Conservation (phyloP, 2,329 filamentous ascomycete genomes). For the Penicillium sp. region DNA sequence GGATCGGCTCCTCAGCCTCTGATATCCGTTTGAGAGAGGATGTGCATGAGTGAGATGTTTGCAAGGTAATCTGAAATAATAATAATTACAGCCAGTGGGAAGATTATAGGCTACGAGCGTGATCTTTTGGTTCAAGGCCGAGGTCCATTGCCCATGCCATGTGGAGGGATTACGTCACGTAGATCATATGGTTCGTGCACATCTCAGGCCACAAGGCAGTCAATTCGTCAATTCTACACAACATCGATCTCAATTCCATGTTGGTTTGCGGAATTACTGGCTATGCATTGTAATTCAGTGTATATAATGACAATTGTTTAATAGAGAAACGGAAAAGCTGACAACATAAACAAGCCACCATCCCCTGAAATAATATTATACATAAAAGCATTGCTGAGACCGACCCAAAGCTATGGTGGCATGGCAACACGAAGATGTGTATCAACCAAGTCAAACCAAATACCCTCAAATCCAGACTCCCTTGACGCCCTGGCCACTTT, state of each 20-base stretch:
- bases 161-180: slow-evolving; percentile 25
- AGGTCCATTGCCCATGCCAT: slow-evolving; percentile 5
- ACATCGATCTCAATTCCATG: too few relatives aligned
- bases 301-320: neutral
- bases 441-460: slow-evolving; percentile 27
- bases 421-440: slow-evolving; percentile 21
- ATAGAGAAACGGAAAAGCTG: neutral
- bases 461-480: slow-evolving; percentile 17
- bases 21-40: neutral
- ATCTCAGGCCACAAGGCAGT: neutral
- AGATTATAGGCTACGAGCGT: slow-evolving; percentile 7
- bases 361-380: neutral
- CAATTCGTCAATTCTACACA: neutral
- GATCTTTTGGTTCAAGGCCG: slow-evolving; percentile 11
- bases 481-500: slow-evolving; percentile 17
- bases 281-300: neutral
- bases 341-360: neutral
- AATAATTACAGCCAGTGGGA: neutral
- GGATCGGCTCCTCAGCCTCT: neutral
- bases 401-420: slow-evolving; percentile 12
- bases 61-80: neutral
- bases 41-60: neutral
- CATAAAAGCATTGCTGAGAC: slow-evolving; percentile 1
- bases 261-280: too few relatives aligned
- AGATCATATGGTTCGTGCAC: slow-evolving; percentile 15